Base-by-base conservation (phyloP, 495 filamentous ascomycete genomes). In the Podospora sp. region DNA sequence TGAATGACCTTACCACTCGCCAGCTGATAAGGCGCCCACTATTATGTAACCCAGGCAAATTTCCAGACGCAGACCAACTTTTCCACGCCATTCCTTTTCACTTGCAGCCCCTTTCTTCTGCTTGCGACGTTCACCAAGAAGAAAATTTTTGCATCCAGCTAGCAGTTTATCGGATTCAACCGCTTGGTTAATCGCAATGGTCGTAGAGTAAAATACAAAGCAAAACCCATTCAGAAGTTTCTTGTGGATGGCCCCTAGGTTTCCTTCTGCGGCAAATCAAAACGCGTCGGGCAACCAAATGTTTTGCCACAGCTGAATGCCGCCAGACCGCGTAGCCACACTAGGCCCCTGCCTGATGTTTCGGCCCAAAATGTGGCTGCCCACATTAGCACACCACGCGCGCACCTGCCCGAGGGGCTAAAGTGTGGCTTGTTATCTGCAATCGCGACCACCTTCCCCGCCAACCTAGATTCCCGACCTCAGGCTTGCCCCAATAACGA, bases 21-120 rank as follows among this genome's bases (percentile, higher is more conserved):
- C 50, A 36, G 55, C 66, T 60, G 70, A 72, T 65, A 69, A 67
- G 67, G 65, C 63, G 59, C 65, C 65, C 71, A 51, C 65, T 66
- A 69, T 69, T 69, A 69, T 63, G 63, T 69, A 69, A 69, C 64
- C 58, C 53, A 29, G 53, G 51, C 33, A 57, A 57, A 40, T 63
- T 63, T 63, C 62, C 46, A 52, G 46, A n/a, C 22, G 36, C 59
- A 62, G 29, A 35, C 59, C 33, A 62, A 55, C 52, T 55, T 55
- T 33, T 55, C 52, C 52, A 55, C 22, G 14, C 52, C 52, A 55
- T 55, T 55, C 52, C 21, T 26, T 22, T 26, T 55, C 40, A 46
- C 40, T 46, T 46, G 40, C 40, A 55, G 7, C 52, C 52, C 52
- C 25, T 55, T 55, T 55, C 52, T 24, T 55, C 52, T 26, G 24